Evolutionary conservation across 169 alveolate species (phyloP).

Genomic region (Eimeria sp.): DNA sequence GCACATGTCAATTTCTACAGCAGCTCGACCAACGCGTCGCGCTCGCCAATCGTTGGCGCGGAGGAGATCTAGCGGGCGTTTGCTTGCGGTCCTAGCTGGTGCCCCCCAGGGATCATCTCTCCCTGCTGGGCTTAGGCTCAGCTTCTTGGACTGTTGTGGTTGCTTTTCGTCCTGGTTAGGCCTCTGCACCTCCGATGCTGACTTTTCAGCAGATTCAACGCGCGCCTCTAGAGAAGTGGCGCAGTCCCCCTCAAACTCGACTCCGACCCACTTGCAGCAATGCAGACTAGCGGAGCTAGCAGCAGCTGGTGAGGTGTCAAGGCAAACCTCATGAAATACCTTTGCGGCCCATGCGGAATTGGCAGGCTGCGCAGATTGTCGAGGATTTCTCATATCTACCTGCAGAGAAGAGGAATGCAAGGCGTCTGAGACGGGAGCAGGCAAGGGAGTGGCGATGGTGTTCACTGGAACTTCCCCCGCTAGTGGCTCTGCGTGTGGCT

Average conservation of each 20-base stretch:
- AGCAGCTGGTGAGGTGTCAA: neutral
- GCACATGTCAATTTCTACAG: constrained; percentile 61
- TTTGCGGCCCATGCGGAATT: neutral
- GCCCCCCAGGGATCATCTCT: neutral
- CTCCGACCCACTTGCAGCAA: neutral
- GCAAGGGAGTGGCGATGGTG: neutral
- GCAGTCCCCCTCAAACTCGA: neutral
- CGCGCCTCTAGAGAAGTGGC: neutral
- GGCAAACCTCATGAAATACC: constrained; percentile 3
- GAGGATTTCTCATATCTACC: neutral
- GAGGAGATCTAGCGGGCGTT: constrained; percentile 34
- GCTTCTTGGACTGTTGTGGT: neutral
- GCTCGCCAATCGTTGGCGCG: constrained; percentile 70
- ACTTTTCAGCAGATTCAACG: neutral
- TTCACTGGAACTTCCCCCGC: neutral
- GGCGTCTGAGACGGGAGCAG: neutral
- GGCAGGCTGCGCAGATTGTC: neutral
- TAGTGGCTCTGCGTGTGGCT: neutral
- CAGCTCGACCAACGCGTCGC: constrained; percentile 45
- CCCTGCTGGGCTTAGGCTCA: neutral
- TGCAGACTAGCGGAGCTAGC: neutral
- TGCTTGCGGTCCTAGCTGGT: neutral
- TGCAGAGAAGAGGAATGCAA: neutral
- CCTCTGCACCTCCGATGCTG: neutral
- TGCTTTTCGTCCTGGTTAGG: neutral